Conservation (phyloP, 2,329 filamentous ascomycete species). For the Epichloe amarillans region DNA sequence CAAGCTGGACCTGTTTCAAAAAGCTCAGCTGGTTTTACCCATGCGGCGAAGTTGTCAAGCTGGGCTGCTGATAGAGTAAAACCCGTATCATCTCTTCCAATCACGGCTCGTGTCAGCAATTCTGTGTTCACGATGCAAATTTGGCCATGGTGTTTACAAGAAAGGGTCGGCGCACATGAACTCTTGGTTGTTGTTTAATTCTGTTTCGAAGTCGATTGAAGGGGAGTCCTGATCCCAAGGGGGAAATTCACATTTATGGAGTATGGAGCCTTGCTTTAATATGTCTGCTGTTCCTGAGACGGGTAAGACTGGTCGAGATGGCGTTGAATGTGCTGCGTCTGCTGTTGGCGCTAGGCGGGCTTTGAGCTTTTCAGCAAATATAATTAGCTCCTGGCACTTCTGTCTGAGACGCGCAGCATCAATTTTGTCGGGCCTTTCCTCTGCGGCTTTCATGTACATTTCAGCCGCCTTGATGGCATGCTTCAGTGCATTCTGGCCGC, state of each 20-base stretch:
- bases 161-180: not conserved
- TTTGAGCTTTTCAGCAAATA: conserved; percentile 66
- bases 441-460: conserved; percentile 65
- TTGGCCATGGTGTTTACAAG: not conserved
- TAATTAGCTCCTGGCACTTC: conserved; percentile 58
- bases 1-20: conserved; percentile 19
- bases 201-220: conserved; percentile 43
- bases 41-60: conserved; percentile 62
- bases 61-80: conserved; percentile 67
- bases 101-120: conserved; percentile 7
- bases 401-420: conserved; percentile 55
- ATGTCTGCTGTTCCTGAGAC: conserved; percentile 26
- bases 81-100: conserved; percentile 48
- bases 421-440: conserved; percentile 41
- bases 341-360: conserved; percentile 6
- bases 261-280: conserved; percentile 59
- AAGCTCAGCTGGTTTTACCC: conserved; percentile 65
- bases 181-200: not conserved
- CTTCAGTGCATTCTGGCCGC: conserved; percentile 47
- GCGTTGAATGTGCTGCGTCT: not conserved
- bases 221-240: conserved; percentile 62
- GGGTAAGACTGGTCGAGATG: not conserved
- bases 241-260: conserved; percentile 74
- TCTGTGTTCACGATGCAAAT: not conserved
- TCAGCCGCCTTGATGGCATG: conserved; percentile 69